Evolutionary conservation across 257 asterid species (phyloP), one percentile per base, ranked within the genome.

Genomic region (Capsicum baccatum): DNA sequence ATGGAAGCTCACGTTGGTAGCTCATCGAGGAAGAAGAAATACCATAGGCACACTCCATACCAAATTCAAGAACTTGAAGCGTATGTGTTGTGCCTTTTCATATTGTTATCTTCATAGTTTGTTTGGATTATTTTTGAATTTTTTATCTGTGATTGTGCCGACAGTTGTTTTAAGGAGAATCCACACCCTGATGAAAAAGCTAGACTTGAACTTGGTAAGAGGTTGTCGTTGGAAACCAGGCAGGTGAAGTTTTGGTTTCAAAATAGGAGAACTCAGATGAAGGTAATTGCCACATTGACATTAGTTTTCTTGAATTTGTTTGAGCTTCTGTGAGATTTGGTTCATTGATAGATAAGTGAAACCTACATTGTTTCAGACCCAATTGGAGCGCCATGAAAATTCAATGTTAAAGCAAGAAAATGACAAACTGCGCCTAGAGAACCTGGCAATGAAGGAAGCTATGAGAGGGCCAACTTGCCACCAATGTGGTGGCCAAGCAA

Each of bases 221-320:
- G 91, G 80, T 85, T 96, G 15, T 88, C 89, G 71, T 87, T 96
- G 96, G 94, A 91, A 87, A 87, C 87, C 83, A 90, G 89, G 88
- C 98, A 94, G 88, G 94, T 96, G 9, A 94, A 96, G 73, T 96
- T 94, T 79, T 96, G 98, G 99, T 96, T 94, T 86, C 99, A 96
- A 87, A 96, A 96, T 44, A 84, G 95, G 78, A 88, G 99, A 89
- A 96, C 99, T 8, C 99, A 96, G 81, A 90, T 93, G 97, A 96
- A 96, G 97, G 99, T 93, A 90, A 79, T 35, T 17, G 84, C 12
- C 26, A 17, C 57, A 52, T 67, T 66, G 0, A 4, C 16, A n/a
- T 67, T 52, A 16, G 33, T 26, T 37, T 54, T 68, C 12, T 17
- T 60, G 2, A 16, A n/a, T 12, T 81, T 17, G 54, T 84, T 52